Base-by-base conservation (phyloP, 2,329 filamentous ascomycete genomes). In the Paraconiothyrium sp. region DNA sequence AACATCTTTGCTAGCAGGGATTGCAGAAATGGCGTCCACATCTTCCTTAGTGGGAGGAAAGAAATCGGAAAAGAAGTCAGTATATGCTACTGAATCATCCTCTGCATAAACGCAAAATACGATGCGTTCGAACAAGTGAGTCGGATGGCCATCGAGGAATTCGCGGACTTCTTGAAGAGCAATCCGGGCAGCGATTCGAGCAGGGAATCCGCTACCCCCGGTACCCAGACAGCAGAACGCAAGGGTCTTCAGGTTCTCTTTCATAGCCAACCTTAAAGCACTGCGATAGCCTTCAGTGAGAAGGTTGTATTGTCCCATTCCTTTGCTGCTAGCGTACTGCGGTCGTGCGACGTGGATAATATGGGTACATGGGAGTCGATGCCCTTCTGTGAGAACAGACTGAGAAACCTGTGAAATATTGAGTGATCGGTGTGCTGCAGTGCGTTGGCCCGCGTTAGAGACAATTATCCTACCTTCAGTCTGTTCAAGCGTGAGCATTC, bases 191-290 rank as follows among this genome's bases (percentile, higher is more conserved):
- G 77, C 76, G 5, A 71, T 61, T 11, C 69, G 63, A 35, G 72
- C 54, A n/a, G 74, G 72, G 48, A 77, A 76, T 0, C 71, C 73
- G 41, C 67, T 68, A 6, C 75, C 74, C 11, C 76, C 76, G 10
- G 71, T 67, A 16, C 69, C 74, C 2, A 79, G 46, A 47, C 71
- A 73, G 24, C 76, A 76, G 58, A 79, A 78, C 0, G 75, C 77
- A 13, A 79, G 62, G 1, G 69, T 76, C 39, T 72, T 74, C 46
- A 77, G 51, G 1, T 62, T 57, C 14, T 68, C 51, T 2, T 64
- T 54, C 8, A 63, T 59, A 4, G 75, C 76, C 16, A 68, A 57
- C 30, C 60, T 66, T 14, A 79, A 63, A 16, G 64, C 64, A 55
- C 59, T 70, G 8, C 69, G 70, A 54, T 79, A 79, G 61, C 76